Evolutionary conservation across 2,329 filamentous ascomycete genomes (phyloP), one percentile per base, ranked within the genome.

Genomic region (Fusarium abutilonis): DNA sequence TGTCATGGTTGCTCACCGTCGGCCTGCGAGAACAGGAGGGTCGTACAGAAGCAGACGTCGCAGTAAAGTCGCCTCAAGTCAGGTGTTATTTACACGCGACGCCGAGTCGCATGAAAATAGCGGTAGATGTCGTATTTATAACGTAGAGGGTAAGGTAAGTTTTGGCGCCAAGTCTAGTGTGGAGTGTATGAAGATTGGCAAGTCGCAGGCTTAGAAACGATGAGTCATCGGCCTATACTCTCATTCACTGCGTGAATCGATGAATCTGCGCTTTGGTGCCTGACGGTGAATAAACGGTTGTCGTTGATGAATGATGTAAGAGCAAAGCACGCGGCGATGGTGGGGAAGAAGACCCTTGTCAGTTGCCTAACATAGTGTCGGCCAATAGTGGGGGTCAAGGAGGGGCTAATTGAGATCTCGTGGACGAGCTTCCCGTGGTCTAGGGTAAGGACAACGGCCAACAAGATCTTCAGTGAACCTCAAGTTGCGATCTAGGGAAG

Each of bases 221-320:
- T 66, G 62, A 64, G 52, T 64, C 62, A 64, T 63, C 29, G 46
- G 34, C 35, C 17, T 31, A 42, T 19, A 23, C n/a, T n/a, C 15
- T 15, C 2, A 23, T 66, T 51, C 52, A 59, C 62, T 28, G 35
- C 17, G 23, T 32, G 29, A 45, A 50, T 47, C 17, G 19, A 15
- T 13, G n/a, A 44, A n/a, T 13, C 31, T 40, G 44, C 52, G 28
- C 15, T 21, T 50, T 31, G 42, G 28, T 19, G 52, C 36, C 42
- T 42, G 23, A 28, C 34, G 35, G 56, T 65, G 52, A 63, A 58
- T 23, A 14, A 36, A 34, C 21, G 35, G 36, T 59, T 50, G 46
- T 56, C 17, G 29, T 38, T 31, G 44, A 49, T 53, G 39, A 63
- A 65, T 64, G 62, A 66, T 64, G 62, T 58, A 64, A 66, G 58